These are phyloP conservation scores for Halophytophthora batemanensis DNA, from an alignment of 352 stramenopile species.

Conservation along the genomic window DNA sequence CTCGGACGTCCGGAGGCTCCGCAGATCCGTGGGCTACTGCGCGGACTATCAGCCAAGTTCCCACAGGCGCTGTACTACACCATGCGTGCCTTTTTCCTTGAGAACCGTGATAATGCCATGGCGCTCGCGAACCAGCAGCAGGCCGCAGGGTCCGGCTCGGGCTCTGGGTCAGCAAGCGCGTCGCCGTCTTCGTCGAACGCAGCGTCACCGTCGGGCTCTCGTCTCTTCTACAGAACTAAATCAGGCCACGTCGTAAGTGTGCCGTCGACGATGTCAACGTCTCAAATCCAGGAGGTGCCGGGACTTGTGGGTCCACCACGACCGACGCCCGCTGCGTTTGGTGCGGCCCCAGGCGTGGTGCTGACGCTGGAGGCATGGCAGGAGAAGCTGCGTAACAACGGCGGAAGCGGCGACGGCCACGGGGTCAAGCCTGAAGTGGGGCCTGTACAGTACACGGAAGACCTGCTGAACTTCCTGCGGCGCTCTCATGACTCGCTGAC, in stretches of 20 bases:
- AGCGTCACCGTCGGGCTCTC: slow-evolving; percentile 16
- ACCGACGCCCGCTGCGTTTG: slow-evolving; percentile 62
- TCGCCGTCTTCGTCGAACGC: slow-evolving; percentile 24
- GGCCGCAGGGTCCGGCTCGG: slow-evolving; percentile 4
- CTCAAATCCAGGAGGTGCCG: slow-evolving; percentile 68
- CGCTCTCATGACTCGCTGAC: slow-evolving; percentile 86
- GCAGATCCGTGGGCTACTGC: slow-evolving; percentile 80
- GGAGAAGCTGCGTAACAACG: slow-evolving; percentile 46
- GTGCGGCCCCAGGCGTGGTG: slow-evolving; percentile 54
- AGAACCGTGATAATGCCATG: slow-evolving; percentile 92
- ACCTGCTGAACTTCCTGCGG: slow-evolving; percentile 94
- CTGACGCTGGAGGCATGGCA: slow-evolving; percentile 72
- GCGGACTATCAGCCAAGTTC: slow-evolving; percentile 90
- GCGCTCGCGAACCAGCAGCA: slow-evolving; percentile 36
- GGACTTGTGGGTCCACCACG: slow-evolving; percentile 69
- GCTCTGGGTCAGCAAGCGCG: slow-evolving; percentile 11
- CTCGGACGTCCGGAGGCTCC: slow-evolving; percentile 91
- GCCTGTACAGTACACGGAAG: slow-evolving; percentile 87
- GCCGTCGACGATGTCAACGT: slow-evolving; percentile 46
- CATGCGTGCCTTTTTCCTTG: slow-evolving; percentile 97
- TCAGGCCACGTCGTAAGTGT: slow-evolving; percentile 76
- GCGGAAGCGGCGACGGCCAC: slow-evolving; percentile 26
- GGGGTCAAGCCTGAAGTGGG: slow-evolving; percentile 66
- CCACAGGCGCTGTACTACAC: slow-evolving; percentile 98
- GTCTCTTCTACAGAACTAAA: slow-evolving; percentile 80